Evolutionary conservation across 306 rosid species (phyloP).

Genomic region (Malus asiatica): DNA sequence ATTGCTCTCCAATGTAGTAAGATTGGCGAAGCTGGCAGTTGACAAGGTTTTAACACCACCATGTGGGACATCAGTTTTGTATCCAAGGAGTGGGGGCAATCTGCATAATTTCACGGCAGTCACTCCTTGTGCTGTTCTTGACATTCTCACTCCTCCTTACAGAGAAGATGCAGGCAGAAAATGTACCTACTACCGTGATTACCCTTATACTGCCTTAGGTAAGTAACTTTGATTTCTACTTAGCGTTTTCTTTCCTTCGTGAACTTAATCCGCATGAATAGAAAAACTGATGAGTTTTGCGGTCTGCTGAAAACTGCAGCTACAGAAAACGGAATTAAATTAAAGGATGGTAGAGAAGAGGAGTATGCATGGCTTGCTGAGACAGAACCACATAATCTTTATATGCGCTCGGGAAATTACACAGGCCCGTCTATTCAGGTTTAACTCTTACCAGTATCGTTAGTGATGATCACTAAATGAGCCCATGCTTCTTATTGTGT

Average conservation of each 20-base stretch:
- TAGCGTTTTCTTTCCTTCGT: neutral
- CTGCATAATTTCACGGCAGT: constrained; percentile 86
- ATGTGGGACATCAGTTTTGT: constrained; percentile 61
- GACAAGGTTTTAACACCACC: constrained; percentile 72
- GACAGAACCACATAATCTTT: constrained; percentile 57
- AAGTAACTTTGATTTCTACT: constrained; percentile 21
- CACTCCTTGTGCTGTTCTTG: constrained; percentile 83
- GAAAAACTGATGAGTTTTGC: neutral
- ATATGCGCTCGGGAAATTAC: constrained; percentile 69
- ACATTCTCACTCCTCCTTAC: constrained; percentile 83
- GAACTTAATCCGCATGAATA: neutral
- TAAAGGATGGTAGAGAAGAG: constrained; percentile 48
- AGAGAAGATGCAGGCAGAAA: constrained; percentile 69
- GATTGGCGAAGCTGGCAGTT: constrained; percentile 71
- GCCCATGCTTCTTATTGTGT: neutral
- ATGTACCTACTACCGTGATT: constrained; percentile 78
- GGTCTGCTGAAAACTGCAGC: constrained; percentile 37
- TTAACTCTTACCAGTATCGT: constrained; percentile 22
- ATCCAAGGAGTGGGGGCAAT: constrained; percentile 78
- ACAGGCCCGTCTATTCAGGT: constrained; percentile 62
- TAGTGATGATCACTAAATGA: neutral
- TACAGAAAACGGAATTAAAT: constrained; percentile 25
- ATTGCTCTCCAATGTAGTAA: constrained; percentile 30
- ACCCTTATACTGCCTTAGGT: constrained; percentile 67
- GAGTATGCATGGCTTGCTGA: constrained; percentile 86